A percentile compares a stretch with the other conserved stretches of the same genome.
Evolutionary conservation across 75 land plant species (phyloP).

Genomic region (Pinus tabuliformis): DNA sequence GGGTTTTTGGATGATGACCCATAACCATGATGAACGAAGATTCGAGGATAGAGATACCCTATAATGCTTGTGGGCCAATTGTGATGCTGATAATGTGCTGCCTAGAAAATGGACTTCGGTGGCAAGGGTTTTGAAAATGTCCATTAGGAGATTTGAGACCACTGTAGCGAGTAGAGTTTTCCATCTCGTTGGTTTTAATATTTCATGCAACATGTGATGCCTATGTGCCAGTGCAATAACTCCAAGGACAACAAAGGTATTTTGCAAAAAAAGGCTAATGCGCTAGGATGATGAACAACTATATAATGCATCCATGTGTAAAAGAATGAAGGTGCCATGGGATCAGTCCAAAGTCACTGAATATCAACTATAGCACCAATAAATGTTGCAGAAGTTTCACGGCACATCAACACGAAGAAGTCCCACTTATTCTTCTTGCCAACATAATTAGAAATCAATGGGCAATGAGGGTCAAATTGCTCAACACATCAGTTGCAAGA

Average conservation of each 20-base stretch:
- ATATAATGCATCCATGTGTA: slow-evolving; percentile 46
- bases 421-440: slow-evolving; percentile 87
- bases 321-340: slow-evolving; percentile 10
- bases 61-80: too few relatives aligned
- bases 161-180: too few relatives aligned
- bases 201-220: slow-evolving; percentile 9
- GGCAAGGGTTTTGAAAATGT: too few relatives aligned
- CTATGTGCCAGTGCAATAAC: slow-evolving; percentile 26
- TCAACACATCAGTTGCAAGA: slow-evolving; percentile 77
- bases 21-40: too few relatives aligned
- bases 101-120: too few relatives aligned
- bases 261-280: slow-evolving; percentile 42
- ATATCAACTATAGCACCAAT: slow-evolving; percentile 39
- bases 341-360: slow-evolving; percentile 53
- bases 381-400: slow-evolving; percentile 41
- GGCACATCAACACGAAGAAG: slow-evolving; percentile 58
- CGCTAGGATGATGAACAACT: slow-evolving; percentile 39
- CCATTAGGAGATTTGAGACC: too few relatives aligned
- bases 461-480: slow-evolving; percentile 92
- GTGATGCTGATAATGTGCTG: too few relatives aligned
- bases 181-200: too few relatives aligned
- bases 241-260: slow-evolving; percentile 13
- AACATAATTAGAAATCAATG: slow-evolving; percentile 89
- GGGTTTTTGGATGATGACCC: too few relatives aligned
- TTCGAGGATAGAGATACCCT: too few relatives aligned